Evolutionary conservation across 129 eudicot genomes (phyloP).

Genomic region (Escallonia rubra): DNA sequence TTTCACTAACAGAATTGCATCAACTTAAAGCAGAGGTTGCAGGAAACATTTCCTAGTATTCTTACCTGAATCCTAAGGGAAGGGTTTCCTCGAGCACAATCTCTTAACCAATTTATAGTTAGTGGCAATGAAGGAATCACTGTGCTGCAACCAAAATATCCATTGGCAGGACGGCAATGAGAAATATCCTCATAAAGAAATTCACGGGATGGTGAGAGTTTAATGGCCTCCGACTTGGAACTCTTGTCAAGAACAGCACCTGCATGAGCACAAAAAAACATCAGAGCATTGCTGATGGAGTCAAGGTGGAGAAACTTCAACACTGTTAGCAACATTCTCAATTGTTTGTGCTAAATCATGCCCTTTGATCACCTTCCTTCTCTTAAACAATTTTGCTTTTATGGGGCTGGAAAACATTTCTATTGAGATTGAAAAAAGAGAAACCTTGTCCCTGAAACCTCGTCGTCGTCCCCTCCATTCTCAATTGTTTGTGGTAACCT

Average conservation of each 20-base stretch:
- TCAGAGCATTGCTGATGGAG: not conserved
- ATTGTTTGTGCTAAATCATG: not conserved
- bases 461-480: too few relatives aligned
- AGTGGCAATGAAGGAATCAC: conserved; percentile 73
- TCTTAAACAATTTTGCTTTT: too few relatives aligned
- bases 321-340: not conserved
- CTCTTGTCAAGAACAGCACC: conserved; percentile 26
- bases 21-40: conserved; percentile 1
- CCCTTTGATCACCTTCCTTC: too few relatives aligned
- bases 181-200: conserved; percentile 42
- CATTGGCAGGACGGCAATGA: conserved; percentile 36
- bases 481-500: too few relatives aligned
- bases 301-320: not conserved
- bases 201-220: conserved; percentile 28
- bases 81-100: conserved; percentile 62
- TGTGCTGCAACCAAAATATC: conserved; percentile 52
- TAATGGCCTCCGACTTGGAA: conserved; percentile 17
- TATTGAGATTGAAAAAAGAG: too few relatives aligned
- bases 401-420: too few relatives aligned
- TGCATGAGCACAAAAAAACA: conserved; percentile 15
- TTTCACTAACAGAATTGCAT: not conserved
- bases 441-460: too few relatives aligned
- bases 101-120: conserved; percentile 72
- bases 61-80: conserved; percentile 72
- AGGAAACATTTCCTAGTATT: not conserved